Percentiles rank a stretch among this genome's conserved stretches.
phyloP scores from a whole-genome alignment of 1,284 basidiomycete genomes.

The Trichosporon sp. region DNA sequence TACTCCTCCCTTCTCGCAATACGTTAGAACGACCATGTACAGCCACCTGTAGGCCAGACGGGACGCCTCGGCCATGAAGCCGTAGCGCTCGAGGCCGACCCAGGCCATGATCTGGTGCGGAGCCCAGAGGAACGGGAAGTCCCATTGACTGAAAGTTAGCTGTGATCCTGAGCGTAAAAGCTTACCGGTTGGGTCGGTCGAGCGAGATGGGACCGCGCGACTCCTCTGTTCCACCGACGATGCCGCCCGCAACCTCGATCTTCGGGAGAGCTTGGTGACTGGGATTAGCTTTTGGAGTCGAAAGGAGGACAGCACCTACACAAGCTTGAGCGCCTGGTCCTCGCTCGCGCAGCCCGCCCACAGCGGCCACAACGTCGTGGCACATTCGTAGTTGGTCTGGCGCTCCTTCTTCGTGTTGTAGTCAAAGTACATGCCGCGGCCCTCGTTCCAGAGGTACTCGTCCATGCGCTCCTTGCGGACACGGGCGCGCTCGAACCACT shows the following conservation, averaged over 20 bases:
- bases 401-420: constrained; percentile 87
- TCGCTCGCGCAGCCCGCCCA: constrained; percentile 97
- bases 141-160: constrained; percentile 68
- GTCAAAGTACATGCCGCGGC: constrained; percentile 89
- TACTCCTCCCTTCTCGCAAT: constrained; percentile 91
- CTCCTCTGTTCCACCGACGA: constrained; percentile 94
- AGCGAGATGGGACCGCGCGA: constrained; percentile 91
- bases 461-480: constrained; percentile 79
- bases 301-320: constrained; percentile 55
- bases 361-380: constrained; percentile 90
- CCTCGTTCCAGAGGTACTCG: constrained; percentile 95
- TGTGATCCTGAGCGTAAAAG: constrained; percentile 56
- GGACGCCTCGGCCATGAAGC: constrained; percentile 88
- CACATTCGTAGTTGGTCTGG: constrained; percentile 91
- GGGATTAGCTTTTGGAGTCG: constrained; percentile 5
- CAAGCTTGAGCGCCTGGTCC: constrained; percentile 84
- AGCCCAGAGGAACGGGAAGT: constrained; percentile 61
- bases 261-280: constrained; percentile 81
- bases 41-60: constrained; percentile 91
- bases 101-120: constrained; percentile 96
- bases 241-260: constrained; percentile 93
- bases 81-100: constrained; percentile 95
- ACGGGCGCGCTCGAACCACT: constrained; percentile 86
- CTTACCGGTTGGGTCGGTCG: constrained; percentile 91
- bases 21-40: constrained; percentile 66